Evolutionary conservation across 2,329 filamentous ascomycete species (phyloP), one percentile per base, ranked within the genome.

Genomic region (Diaporthe helianthi): DNA sequence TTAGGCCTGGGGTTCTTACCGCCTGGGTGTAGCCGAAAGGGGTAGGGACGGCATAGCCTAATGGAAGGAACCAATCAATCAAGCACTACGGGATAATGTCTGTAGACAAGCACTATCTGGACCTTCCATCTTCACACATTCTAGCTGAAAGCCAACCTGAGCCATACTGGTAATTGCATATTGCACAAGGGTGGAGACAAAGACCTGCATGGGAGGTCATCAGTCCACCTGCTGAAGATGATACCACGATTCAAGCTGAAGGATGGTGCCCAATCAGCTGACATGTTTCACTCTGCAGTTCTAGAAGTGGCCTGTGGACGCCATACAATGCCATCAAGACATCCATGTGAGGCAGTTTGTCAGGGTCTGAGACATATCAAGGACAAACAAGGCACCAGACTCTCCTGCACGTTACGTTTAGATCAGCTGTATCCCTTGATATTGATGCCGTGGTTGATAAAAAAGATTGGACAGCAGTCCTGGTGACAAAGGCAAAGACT

Each of bases 11-110:
- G 29, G 41, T 36, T 13, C 9, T 24, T 49, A 26, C 44, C 58
- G 58, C 29, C 58, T 63, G 29, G 44, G 26, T 49, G 29, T 63
- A 63, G 44, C 58, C 58, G 58, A 41, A 63, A 63, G 58, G 58
- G 58, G 49, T 49, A 13, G 44, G 17, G 41, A 36, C 58, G 58
- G 58, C 44, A 31, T 6, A 49, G 29, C 29, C 58, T 44, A 29
- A 5, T 3, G 12, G 26, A n/a, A 9, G 33, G 41, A 36, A 24
- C 58, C 58, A 63, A 63, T 63, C 19, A 36, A 22, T 12, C 26
- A 46, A 63, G 41, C 2, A 4, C 2, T 7, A 4, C 2, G 44
- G 58, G n/a, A 33, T n/a, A 47, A 4, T 36, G 13, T 9, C n/a
- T n/a, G 9, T 63, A 29, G 15, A n/a, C 29, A 26, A 49, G 12